Evolutionary conservation across 192 early-diverging fungal species (phyloP), one percentile per base, ranked within the genome.

Genomic region (Rhizoclosmatium globosum): DNA sequence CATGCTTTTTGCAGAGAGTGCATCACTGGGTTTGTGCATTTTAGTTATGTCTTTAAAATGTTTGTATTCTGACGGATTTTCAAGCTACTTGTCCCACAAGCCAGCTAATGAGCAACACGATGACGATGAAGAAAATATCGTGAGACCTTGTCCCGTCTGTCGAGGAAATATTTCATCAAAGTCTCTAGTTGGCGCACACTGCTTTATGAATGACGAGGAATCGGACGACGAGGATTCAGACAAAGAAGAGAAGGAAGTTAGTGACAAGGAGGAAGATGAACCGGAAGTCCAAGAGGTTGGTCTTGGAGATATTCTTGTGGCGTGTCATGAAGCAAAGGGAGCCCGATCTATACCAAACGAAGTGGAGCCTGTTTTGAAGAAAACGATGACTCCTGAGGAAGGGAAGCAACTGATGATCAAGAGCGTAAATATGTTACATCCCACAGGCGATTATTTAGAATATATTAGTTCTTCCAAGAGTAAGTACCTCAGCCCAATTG

Each of bases 1-100:
- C 85, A 87, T 68, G 81, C 84, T 2, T 75, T 85, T 31, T 87
- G 86, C 47, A 59, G 72, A 57, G 86, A 87, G 73, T 87, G 86
- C 59, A 64, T 87, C 1, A 23, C 45, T 4, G 59, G 15, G 19
- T 2, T 42, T 21, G 3, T 59, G 19, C n/a, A 65, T 31, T 31
- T 31, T 31, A 31, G 31, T 31, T 31, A 31, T 31, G 31, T 31
- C 31, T 31, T 31, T 31, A 31, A 31, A 31, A 31, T 31, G 31
- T 31, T 31, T 31, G 31, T 31, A 31, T 31, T 31, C 31, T 31
- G 31, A 31, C 31, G 0, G 31, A 31, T 31, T 31, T 31, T 31
- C 31, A 31, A 31, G 31, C 0, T 53, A 53, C 50, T 53, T 53
- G 50, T 53, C 50, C 6, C 50, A 53, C 17, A 53, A 7, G 6